Conservation (phyloP, 2,329 filamentous ascomycete species). For the Talaromyces verruculosus region DNA sequence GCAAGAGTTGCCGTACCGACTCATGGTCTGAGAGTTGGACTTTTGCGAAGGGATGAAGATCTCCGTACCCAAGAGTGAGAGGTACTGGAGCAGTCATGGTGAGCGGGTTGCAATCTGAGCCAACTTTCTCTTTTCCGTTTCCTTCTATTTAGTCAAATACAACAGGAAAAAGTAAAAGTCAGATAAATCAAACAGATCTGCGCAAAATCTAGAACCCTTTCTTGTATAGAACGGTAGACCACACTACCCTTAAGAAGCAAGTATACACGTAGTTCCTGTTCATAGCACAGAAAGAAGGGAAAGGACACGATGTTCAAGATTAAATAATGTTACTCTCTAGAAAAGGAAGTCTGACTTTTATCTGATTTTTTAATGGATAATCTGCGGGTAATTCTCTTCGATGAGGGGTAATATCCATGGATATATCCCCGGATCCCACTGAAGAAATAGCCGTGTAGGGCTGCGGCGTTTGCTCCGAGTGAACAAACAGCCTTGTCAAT, state of each 20-base stretch:
- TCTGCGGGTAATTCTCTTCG: background rate
- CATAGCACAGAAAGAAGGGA: background rate
- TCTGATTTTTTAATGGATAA: background rate
- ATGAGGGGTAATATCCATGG: background rate
- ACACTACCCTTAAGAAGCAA: background rate
- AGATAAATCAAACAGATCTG: background rate
- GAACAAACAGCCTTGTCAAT: background rate
- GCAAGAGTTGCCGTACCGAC: background rate
- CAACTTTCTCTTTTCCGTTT: background rate
- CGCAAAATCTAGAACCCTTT: background rate
- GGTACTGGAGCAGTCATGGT: background rate
- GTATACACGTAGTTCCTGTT: background rate
- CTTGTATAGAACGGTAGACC: background rate
- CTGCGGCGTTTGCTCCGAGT: background rate
- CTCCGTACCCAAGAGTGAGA: background rate
- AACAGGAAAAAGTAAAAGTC: background rate
- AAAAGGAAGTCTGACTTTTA: background rate
- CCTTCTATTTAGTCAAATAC: background rate
- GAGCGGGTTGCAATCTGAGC: background rate
- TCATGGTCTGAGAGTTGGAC: background rate
- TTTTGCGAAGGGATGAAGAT: background rate
- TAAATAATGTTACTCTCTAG: background rate
- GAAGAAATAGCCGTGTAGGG: background rate
- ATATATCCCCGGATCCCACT: background rate
- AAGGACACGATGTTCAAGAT: too few relatives aligned